Evolutionary conservation across 179 eudicot species (phyloP), one percentile per base, ranked within the genome.

Genomic region (Patellifolia procumbens): DNA sequence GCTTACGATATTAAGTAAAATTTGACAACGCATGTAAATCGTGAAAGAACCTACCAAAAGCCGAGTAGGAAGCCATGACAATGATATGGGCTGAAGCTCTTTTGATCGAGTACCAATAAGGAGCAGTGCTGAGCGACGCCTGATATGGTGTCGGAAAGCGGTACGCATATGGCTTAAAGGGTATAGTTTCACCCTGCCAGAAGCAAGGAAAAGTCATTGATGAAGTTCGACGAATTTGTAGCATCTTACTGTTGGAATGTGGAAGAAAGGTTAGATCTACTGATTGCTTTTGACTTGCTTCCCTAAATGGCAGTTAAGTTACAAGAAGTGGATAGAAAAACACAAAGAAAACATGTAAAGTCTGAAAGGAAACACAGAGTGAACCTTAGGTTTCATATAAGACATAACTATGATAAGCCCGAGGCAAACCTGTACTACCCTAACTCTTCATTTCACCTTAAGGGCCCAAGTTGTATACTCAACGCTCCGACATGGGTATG

Each of bases 81-180:
- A 91, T 91, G 86, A 91, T 81, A 62, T 91, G 73, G 51, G 90
- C 88, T 11, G 96, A 87, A 76, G 91, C 96, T 61, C 92, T 81
- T 85, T 86, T 90, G 85, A 90, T 81, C 7, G 95, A 90, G 78
- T 90, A 89, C 95, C 96, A 91, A 75, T 86, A 80, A 0, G 92
- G 92, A 62, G 85, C 37, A 42, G 90, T 88, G 72, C 96, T 89
- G 24, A 70, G 55, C 31, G 92, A 89, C 65, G 89, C 88, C 73
- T 68, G 67, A 61, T 85, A 87, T 35, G 96, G 91, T 26, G 81
- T 81, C 28, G 73, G 90, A 71, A 84, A 89, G 26, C 95, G 85
- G 32, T 86, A 76, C 76, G 78, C 77, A 75, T 77, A 91, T 66
- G 91, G 91, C 86, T 91, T 91, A 69, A 89, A 89, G 3, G 92